These are phyloP conservation scores for Naganishia albida DNA, from an alignment of 1,284 basidiomycete genomes.

Conservation along the genomic window DNA sequence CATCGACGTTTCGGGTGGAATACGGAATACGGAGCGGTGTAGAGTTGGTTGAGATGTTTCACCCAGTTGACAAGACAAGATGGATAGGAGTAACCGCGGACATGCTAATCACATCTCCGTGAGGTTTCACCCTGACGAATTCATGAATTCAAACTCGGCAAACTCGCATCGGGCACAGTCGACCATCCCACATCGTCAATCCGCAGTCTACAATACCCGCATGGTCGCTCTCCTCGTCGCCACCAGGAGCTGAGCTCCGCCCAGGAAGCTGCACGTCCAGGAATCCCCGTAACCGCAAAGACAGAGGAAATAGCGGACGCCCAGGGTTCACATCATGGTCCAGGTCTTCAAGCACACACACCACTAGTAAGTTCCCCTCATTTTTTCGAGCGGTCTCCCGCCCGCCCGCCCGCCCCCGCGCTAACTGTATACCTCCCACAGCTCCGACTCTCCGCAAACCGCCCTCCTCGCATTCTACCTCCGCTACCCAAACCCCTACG, in stretches of 20 bases:
- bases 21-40: too few relatives aligned
- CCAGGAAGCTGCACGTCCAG: background rate
- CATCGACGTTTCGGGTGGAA: background rate
- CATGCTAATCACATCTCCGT: too few relatives aligned
- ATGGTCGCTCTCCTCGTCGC: background rate
- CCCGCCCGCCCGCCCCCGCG: too few relatives aligned
- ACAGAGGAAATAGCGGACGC: background rate
- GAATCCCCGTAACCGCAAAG: background rate
- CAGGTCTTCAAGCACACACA: conserved; percentile 34
- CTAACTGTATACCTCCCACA: conserved; percentile 29
- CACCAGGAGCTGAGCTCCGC: conserved; percentile 25
- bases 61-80: too few relatives aligned
- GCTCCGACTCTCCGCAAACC: conserved; percentile 61
- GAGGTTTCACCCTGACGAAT: too few relatives aligned
- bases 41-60: too few relatives aligned
- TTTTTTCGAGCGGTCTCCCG: too few relatives aligned
- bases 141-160: too few relatives aligned
- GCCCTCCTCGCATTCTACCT: conserved; percentile 91
- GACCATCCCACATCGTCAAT: background rate
- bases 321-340: conserved; percentile 23
- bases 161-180: too few relatives aligned
- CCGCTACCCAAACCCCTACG: conserved; percentile 95
- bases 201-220: background rate
- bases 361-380: conserved; percentile 27
- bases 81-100: too few relatives aligned